Evolutionary conservation across 176 grass and related monocot species (phyloP), one percentile per base, ranked within the genome.

Genomic region (Saccharum officinarum): DNA sequence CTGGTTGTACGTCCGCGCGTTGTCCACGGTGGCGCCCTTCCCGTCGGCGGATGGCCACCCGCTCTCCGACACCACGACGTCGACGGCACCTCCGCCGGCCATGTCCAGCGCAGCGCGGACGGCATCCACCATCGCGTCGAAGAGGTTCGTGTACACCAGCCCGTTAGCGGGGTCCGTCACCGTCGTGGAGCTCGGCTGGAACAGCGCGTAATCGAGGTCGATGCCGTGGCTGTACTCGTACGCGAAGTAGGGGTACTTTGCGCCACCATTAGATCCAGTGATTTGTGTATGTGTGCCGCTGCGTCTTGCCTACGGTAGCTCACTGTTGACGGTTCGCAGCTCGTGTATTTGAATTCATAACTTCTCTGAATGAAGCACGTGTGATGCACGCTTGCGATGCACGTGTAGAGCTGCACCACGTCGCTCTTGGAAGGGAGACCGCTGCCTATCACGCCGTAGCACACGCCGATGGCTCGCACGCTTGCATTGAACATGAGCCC

Each of bases 41-140:
- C 87, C 91, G 47, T 80, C 87, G 1, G 6, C 87, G 17, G 91
- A 97, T 11, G 94, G 91, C 94, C 94, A 93, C 25, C 88, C 91
- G 34, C 80, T 93, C 85, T 93, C 86, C 13, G 89, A 85, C 25
- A 85, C 87, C 23, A 87, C 84, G 57, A 88, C 57, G 36, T 7
- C n/a, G 30, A 90, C 87, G 31, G 36, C 5, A 26, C 67, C 5
- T 10, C 6, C 16, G 65, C 80, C 78, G n/a, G 22, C 88, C 88
- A 75, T 89, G 41, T 91, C 88, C 42, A 95, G 22, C 17, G 91
- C 88, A 34, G 86, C 88, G 49, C 67, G 76, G n/a, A 87, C 47
- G 39, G 87, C 83, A 49, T 92, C 93, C 46, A 92, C 76, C 71
- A 87, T 86, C 3, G 94, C 94, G 75, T 95, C 86, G 46, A 95